Conservation (phyloP, 176 grass and related monocot genomes). For the Otatea glauca region DNA sequence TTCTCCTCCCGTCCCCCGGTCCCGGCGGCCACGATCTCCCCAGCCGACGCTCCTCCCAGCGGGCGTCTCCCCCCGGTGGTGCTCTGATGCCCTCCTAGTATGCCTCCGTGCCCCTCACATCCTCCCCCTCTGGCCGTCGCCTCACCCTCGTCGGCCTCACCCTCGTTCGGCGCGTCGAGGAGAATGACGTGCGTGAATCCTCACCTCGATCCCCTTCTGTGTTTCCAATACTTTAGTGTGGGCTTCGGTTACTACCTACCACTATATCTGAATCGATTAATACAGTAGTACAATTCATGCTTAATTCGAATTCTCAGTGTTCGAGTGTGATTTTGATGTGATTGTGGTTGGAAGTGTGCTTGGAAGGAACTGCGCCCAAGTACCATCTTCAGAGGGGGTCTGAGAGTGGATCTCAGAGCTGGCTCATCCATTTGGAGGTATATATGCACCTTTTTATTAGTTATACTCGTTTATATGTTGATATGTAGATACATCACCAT, state of each 20-base stretch:
- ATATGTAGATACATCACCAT: neutral
- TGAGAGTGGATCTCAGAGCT: constrained; percentile 49
- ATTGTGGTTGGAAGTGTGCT: constrained; percentile 60
- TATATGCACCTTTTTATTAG: neutral
- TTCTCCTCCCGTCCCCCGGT: no score
- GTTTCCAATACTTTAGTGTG: neutral
- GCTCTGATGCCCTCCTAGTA: constrained; percentile 57
- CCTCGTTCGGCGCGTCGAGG: constrained; percentile 54
- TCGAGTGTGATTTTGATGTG: neutral
- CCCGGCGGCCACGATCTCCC: no score
- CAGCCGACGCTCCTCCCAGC: no score
- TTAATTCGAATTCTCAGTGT: neutral
- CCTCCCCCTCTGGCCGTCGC: neutral
- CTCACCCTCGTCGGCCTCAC: constrained; percentile 68
- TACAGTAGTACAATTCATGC: neutral
- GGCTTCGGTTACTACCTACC: neutral
- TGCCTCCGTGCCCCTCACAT: constrained; percentile 17
- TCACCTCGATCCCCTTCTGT: no score
- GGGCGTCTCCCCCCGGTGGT: no score
- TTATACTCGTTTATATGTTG: neutral
- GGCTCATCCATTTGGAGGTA: constrained; percentile 80
- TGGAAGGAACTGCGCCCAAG: constrained; percentile 67
- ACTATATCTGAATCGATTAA: neutral
- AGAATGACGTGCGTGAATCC: constrained; percentile 74
- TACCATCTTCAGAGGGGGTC: constrained; percentile 75